phyloP scores from a whole-genome alignment of 306 rosid genomes.

The Lupinus albus region DNA sequence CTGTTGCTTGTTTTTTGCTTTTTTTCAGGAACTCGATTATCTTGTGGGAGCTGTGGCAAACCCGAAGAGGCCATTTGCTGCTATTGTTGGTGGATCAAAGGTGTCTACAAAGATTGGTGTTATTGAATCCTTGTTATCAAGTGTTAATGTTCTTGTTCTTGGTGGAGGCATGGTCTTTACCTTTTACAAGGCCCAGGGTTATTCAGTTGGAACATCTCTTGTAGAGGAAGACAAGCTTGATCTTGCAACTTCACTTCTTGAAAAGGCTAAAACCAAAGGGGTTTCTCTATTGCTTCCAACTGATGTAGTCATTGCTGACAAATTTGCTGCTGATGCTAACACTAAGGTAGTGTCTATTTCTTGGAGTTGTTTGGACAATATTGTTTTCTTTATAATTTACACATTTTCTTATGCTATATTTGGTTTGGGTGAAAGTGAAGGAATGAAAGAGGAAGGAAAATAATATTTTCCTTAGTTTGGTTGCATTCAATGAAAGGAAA shows the following conservation, averaged over 20 bases:
- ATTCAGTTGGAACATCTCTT: constrained; percentile 79
- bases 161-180: constrained; percentile 97
- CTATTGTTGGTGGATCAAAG: constrained; percentile 93
- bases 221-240: constrained; percentile 85
- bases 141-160: constrained; percentile 71
- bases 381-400: background rate
- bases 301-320: constrained; percentile 84
- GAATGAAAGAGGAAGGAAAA: too few relatives aligned
- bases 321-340: constrained; percentile 89
- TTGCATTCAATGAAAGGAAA: too few relatives aligned
- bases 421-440: too few relatives aligned
- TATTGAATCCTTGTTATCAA: constrained; percentile 83
- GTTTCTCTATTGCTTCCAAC: constrained; percentile 88
- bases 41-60: constrained; percentile 88
- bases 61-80: constrained; percentile 96
- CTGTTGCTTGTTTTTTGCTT: constrained; percentile 27
- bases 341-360: constrained; percentile 61
- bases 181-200: constrained; percentile 96
- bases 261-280: constrained; percentile 86
- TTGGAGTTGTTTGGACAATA: background rate
- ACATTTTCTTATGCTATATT: background rate
- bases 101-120: constrained; percentile 94
- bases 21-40: constrained; percentile 84
- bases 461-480: too few relatives aligned
- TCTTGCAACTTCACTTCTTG: constrained; percentile 75